phyloP scores from a whole-genome alignment of 2,329 filamentous ascomycete species.

The Hypoxylon sp. region DNA sequence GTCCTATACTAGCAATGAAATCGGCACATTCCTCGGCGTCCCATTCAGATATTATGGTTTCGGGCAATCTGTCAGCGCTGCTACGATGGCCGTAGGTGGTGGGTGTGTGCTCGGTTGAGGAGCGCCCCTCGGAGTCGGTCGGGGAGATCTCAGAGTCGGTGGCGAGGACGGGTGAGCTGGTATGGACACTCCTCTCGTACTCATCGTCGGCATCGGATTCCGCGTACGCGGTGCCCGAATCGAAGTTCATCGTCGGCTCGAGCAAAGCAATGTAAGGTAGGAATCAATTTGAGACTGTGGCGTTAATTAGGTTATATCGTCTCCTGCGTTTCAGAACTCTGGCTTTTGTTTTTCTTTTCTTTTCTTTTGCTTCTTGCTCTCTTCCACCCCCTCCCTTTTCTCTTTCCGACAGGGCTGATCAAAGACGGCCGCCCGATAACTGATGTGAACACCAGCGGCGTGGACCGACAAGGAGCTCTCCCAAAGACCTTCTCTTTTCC shows the following conservation, averaged over 20 bases:
- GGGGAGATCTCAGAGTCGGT: slow-evolving; percentile 77
- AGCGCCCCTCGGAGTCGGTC: slow-evolving; percentile 78
- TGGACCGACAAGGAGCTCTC: slow-evolving; percentile 27
- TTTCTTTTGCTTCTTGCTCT: slow-evolving; percentile 29
- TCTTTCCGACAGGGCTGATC: slow-evolving; percentile 17
- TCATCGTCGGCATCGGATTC: slow-evolving; percentile 87
- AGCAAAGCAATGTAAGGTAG: slow-evolving; percentile 24
- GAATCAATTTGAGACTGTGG: slow-evolving; percentile 38
- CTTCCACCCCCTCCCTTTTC: slow-evolving; percentile 18
- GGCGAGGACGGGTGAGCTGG: slow-evolving; percentile 73
- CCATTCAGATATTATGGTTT: slow-evolving; percentile 84
- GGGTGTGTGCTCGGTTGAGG: slow-evolving; percentile 79
- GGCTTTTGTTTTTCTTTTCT: too few relatives aligned
- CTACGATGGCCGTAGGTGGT: slow-evolving; percentile 79
- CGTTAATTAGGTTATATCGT: slow-evolving; percentile 34
- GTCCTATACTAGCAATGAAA: slow-evolving; percentile 82
- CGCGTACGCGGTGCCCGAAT: slow-evolving; percentile 77
- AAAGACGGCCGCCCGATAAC: slow-evolving; percentile 19
- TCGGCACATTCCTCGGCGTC: slow-evolving; percentile 89
- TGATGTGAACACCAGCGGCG: slow-evolving; percentile 10
- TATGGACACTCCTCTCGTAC: slow-evolving; percentile 79
- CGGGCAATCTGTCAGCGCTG: slow-evolving; percentile 75
- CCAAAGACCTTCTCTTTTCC: slow-evolving; percentile 14
- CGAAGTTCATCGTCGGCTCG: slow-evolving; percentile 66
- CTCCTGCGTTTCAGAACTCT: slow-evolving; percentile 24